These are phyloP conservation scores for Phytophthora sojae DNA, from an alignment of 352 stramenopile species.

Conservation along the genomic window DNA sequence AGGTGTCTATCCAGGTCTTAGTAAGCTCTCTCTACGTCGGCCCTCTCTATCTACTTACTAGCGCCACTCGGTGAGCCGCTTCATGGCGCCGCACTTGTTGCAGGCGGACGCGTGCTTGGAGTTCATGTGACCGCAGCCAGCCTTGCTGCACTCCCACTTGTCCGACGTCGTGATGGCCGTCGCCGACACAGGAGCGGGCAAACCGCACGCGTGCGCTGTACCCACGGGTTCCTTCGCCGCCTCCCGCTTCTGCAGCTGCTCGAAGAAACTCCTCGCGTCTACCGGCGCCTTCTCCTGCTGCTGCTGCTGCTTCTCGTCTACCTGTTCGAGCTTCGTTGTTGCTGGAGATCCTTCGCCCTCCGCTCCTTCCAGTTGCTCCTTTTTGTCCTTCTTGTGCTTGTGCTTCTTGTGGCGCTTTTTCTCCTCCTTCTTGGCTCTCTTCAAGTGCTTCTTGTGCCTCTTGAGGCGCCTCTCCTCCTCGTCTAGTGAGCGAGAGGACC, in stretches of 20 bases:
- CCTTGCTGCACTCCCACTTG: conserved; percentile 77
- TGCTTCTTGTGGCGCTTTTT: conserved; percentile 42
- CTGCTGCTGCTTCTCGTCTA: conserved; percentile 10
- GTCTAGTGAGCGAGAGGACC: conserved; percentile 5
- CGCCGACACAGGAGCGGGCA: conserved; percentile 34
- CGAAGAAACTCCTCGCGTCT: conserved; percentile 70
- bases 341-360: neutral
- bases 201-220: conserved; percentile 64
- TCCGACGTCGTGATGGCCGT: conserved; percentile 42
- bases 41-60: conserved; percentile 32
- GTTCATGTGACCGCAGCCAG: conserved; percentile 74
- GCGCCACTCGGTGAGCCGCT: conserved; percentile 76
- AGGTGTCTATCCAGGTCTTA: too few relatives aligned
- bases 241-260: conserved; percentile 68
- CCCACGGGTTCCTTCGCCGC: conserved; percentile 62
- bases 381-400: conserved; percentile 36
- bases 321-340: neutral
- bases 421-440: conserved; percentile 38
- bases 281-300: conserved; percentile 4
- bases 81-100: conserved; percentile 83
- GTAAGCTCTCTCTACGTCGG: neutral
- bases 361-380: conserved; percentile 3
- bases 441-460: conserved; percentile 27
- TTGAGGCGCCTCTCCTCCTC: conserved; percentile 21
- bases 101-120: conserved; percentile 66